Evolutionary conservation across 2,329 filamentous ascomycete species (phyloP).

Genomic region (Trichoderma harzianum): DNA sequence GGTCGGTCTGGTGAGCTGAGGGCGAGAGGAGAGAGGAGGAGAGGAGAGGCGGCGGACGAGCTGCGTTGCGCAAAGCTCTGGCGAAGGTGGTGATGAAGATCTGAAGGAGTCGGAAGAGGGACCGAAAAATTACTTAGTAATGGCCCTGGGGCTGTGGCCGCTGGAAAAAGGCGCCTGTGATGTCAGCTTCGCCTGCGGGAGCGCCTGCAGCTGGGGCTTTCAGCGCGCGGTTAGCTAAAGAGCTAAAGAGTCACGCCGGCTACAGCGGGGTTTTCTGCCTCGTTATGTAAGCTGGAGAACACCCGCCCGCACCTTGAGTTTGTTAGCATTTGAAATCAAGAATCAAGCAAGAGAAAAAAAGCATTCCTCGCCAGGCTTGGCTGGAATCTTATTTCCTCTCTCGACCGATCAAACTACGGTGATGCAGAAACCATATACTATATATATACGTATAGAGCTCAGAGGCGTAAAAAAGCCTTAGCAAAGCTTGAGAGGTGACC

Average conservation of each 20-base stretch:
- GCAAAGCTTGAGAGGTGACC: not conserved
- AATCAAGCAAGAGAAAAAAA: not conserved
- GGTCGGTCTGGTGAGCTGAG: conserved; percentile 4
- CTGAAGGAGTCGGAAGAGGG: conserved; percentile 1
- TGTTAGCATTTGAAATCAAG: conserved; percentile 8
- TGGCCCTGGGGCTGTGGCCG: not conserved
- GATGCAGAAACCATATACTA: not conserved
- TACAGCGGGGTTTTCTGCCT: not conserved
- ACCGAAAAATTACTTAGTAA: conserved; percentile 13
- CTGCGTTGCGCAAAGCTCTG: not conserved
- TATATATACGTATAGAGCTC: not conserved
- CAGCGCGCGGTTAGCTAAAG: not conserved
- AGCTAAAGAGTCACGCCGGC: conserved; percentile 13
- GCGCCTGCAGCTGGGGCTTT: not conserved
- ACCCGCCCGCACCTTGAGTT: not conserved
- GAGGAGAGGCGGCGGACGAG: not conserved
- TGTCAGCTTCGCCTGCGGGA: conserved; percentile 4
- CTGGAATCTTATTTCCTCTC: not conserved
- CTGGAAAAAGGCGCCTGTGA: conserved; percentile 8
- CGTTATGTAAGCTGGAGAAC: not conserved
- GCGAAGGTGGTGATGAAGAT: not conserved
- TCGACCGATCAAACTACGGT: not conserved
- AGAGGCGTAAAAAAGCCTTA: not conserved
- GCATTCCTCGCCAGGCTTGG: not conserved
- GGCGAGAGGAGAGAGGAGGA: not conserved